Conservation (phyloP, 371 early-diverging fungal genomes). For the Mucor saturninus region DNA sequence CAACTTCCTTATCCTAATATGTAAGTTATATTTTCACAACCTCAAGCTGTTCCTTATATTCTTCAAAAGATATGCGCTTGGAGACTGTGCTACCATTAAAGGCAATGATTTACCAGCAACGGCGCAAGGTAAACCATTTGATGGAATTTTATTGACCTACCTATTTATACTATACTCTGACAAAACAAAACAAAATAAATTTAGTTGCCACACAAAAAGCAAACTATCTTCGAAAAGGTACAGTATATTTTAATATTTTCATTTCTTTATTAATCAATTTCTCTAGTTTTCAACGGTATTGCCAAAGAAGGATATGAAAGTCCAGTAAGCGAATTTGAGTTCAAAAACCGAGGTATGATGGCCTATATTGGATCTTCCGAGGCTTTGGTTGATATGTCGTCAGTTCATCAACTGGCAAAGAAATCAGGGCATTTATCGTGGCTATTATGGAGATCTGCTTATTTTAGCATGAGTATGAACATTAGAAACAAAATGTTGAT, state of each 20-base stretch:
- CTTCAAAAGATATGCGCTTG: slow-evolving; percentile 58
- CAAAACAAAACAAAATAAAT: no score
- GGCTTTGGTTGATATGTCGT: slow-evolving; percentile 61
- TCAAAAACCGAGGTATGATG: slow-evolving; percentile 52
- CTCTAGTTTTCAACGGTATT: slow-evolving; percentile 34
- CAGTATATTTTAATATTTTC: neutral
- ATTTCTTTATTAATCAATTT: neutral
- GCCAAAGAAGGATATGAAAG: slow-evolving; percentile 38
- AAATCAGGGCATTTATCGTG: slow-evolving; percentile 62
- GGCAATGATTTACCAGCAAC: slow-evolving; percentile 71
- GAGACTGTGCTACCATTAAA: slow-evolving; percentile 79
- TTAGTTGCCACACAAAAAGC: slow-evolving; percentile 81
- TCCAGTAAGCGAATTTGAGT: slow-evolving; percentile 32
- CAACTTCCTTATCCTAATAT: slow-evolving; percentile 49
- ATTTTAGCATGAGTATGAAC: slow-evolving; percentile 78
- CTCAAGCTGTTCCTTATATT: neutral
- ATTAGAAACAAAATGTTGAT: slow-evolving; percentile 76
- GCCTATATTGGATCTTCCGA: slow-evolving; percentile 61
- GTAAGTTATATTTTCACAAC: slow-evolving; percentile 3
- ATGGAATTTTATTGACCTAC: neutral
- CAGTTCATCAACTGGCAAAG: slow-evolving; percentile 43
- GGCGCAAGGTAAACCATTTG: slow-evolving; percentile 58
- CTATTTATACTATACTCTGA: neutral
- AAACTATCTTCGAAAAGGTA: slow-evolving; percentile 59
- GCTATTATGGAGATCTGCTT: slow-evolving; percentile 81